Evolutionary conservation across 2,329 filamentous ascomycete species (phyloP), one percentile per base, ranked within the genome.

Genomic region (Ophiostoma fasciatum): DNA sequence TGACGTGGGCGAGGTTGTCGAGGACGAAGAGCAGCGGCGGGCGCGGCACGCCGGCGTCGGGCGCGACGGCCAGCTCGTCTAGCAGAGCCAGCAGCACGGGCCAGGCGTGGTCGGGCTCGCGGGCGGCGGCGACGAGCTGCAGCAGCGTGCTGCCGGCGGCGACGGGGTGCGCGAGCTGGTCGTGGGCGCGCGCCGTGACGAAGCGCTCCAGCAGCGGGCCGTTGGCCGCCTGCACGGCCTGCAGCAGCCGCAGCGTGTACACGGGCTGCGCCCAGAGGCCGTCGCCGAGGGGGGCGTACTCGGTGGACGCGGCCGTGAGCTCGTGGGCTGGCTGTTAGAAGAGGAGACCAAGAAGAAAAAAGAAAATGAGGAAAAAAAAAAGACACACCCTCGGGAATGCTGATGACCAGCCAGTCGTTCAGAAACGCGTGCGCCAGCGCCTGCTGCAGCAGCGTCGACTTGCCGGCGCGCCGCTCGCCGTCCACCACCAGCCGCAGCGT

Each of bases 351-450:
- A 35, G 28, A 11, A 18, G 23, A 8, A 20, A 18, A 28, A 21
- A 23, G 21, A 15, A 23, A 23, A 9, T 12, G 23, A 25, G 11
- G 12, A 25, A 9, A 18, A 14, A 23, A 21, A 19, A 21, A 13
- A 28, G 31, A 25, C 3, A 20, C 64, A 92, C 87, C 81, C 61
- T 98, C 85, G 26, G 90, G 87, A 35, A 96, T 68, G 51, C 82
- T 79, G 40, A 98, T 68, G 31, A 96, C 85, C 30, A 94, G 67
- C 84, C 87, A 96, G 20, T 80, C 70, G 54, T 84, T 83, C 50
- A 87, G 55, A 46, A 88, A 76, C 2, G 74, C 88, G 57, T 87
- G 78, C 14, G 80, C 65, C 69, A 92, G 74, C 27, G 80, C 81
- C 60, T 96, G 87, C 31, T 94, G 63, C 49, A 92, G 57, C 49